A percentile compares a stretch with the other conserved stretches of the same genome.
These are phyloP conservation scores for Suillus ampliporus DNA, from an alignment of 768 basidiomycete species.

Conservation along the genomic window DNA sequence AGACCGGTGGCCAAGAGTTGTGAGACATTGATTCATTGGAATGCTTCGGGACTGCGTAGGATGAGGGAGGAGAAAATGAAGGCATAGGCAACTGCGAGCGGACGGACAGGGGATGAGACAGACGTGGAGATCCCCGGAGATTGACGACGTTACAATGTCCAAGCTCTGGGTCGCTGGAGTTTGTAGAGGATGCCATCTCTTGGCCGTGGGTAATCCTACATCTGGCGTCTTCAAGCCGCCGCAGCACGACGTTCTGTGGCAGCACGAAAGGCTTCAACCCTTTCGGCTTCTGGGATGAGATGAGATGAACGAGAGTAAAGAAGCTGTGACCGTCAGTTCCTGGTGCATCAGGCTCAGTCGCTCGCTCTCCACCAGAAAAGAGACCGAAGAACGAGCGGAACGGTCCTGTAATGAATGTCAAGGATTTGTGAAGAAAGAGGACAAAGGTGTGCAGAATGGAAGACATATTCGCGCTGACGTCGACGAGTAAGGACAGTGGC, in stretches of 20 bases:
- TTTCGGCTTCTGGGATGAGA: conserved; percentile 3
- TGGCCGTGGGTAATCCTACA: not conserved
- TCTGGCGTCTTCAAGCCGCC: not conserved
- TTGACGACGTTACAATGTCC: not conserved
- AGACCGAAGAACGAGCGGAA: conserved; percentile 31
- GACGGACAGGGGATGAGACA: not conserved
- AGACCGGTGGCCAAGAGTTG: conserved; percentile 1
- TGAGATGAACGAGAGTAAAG: conserved; percentile 1
- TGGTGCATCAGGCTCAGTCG: conserved; percentile 11
- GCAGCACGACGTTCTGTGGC: not conserved
- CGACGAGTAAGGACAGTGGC: conserved; percentile 24
- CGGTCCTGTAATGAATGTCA: conserved; percentile 33
- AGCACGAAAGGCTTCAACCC: conserved; percentile 1
- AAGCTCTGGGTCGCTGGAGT: conserved; percentile 1
- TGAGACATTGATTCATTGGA: not conserved
- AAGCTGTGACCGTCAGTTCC: not conserved
- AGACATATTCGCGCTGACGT: conserved; percentile 20
- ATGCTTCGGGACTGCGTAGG: not conserved
- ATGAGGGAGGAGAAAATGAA: not conserved
- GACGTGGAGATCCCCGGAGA: not conserved
- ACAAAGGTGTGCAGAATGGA: conserved; percentile 9
- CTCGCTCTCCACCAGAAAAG: conserved; percentile 22
- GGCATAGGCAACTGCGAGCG: not conserved
- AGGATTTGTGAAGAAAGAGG: conserved; percentile 26
- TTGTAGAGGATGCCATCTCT: not conserved